phyloP scores from a whole-genome alignment of 305 asterid species.

The Ajuga reptans region DNA sequence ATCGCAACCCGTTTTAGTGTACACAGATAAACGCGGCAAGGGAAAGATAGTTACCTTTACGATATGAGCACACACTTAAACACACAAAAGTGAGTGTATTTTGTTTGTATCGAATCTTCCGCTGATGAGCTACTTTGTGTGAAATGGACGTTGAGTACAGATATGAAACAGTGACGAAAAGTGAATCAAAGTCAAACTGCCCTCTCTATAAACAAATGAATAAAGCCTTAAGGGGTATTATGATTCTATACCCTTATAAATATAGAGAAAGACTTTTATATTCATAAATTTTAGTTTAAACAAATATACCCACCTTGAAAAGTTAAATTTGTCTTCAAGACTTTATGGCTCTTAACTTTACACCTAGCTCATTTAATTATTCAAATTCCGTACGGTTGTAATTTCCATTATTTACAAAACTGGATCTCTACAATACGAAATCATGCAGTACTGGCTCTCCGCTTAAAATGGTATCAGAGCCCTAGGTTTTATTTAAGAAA shows the following conservation, averaged over 20 bases:
- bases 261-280: too few species aligned
- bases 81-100: neutral
- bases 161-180: neutral
- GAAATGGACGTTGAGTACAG: conserved; percentile 24
- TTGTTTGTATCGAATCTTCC: neutral
- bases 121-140: conserved; percentile 23
- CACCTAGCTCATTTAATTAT: too few species aligned
- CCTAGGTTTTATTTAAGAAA: too few species aligned
- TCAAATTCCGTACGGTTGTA: too few species aligned
- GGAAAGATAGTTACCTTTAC: conserved; percentile 16
- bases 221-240: neutral
- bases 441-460: too few species aligned
- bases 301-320: too few species aligned
- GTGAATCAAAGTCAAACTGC: conserved; percentile 17
- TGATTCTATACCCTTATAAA: too few species aligned
- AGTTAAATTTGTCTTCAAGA: too few species aligned
- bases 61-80: conserved; percentile 1
- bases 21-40: neutral
- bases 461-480: too few species aligned
- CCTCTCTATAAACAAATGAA: neutral
- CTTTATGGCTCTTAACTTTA: too few species aligned
- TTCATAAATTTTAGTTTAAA: neutral
- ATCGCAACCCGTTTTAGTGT: conserved; percentile 15
- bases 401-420: too few species aligned
- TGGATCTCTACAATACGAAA: too few species aligned